These are phyloP conservation scores for Perkinsus chesapeaki DNA, from an alignment of 169 alveolate genomes.

Conservation along the genomic window DNA sequence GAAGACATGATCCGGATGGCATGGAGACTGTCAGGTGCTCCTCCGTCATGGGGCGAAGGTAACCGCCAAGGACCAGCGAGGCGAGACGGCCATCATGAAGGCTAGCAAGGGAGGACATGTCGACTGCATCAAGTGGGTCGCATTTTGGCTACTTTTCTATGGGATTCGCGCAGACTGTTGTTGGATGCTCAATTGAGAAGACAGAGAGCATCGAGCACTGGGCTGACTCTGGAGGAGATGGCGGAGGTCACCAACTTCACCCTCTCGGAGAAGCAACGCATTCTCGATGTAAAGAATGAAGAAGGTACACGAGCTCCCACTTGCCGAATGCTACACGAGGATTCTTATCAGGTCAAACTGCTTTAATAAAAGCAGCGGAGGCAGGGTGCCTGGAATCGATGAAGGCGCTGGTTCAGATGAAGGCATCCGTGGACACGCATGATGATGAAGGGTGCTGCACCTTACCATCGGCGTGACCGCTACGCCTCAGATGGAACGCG, in stretches of 20 bases:
- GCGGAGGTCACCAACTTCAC: neutral
- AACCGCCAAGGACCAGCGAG: slow-evolving; percentile 7
- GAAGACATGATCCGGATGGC: neutral
- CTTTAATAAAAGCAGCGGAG: slow-evolving; percentile 10
- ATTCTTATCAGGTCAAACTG: neutral
- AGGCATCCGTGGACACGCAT: neutral
- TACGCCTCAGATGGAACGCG: neutral
- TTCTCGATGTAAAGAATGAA: slow-evolving; percentile 8
- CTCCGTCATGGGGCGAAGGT: neutral
- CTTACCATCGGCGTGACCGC: neutral
- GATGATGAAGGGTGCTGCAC: neutral
- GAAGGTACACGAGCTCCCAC: neutral
- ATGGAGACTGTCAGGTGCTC: neutral
- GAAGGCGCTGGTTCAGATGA: neutral
- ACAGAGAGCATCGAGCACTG: neutral
- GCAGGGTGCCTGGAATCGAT: neutral
- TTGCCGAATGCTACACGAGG: neutral
- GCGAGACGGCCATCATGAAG: slow-evolving; percentile 10
- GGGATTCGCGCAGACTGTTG: neutral
- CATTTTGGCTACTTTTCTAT: neutral
- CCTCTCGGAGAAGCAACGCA: neutral
- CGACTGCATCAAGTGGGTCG: neutral
- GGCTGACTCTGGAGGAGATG: neutral
- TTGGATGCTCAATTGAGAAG: neutral
- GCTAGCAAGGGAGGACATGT: slow-evolving; percentile 9